These are phyloP conservation scores for Geoglossum glabrum DNA, from an alignment of 495 filamentous ascomycete genomes.

Conservation along the genomic window DNA sequence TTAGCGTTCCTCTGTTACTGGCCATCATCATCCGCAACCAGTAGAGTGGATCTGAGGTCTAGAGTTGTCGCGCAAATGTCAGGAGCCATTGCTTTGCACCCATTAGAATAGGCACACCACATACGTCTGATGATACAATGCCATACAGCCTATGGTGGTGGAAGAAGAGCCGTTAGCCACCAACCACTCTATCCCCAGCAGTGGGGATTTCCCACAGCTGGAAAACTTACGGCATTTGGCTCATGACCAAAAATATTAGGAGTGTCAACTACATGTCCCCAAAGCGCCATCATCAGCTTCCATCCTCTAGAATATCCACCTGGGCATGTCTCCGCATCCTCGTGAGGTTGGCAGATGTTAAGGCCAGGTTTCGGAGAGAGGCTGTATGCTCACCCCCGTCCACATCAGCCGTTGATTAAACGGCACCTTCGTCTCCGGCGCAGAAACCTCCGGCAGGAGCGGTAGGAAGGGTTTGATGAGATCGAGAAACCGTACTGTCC, in stretches of 20 bases:
- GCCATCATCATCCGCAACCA: conserved; percentile 99
- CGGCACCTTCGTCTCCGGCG: conserved; percentile 87
- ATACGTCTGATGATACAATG: conserved; percentile 76
- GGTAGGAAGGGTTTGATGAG: conserved; percentile 98
- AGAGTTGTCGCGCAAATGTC: background rate
- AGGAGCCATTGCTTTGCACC: background rate
- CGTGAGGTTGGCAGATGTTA: background rate
- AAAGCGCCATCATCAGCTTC: conserved; percentile 1
- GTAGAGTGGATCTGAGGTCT: conserved; percentile 86
- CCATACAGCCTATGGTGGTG: conserved; percentile 49
- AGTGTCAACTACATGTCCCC: conserved; percentile 48
- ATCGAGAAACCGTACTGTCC: conserved; percentile 92
- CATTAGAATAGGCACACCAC: background rate
- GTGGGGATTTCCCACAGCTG: conserved; percentile 13
- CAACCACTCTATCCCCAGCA: conserved; percentile 2
- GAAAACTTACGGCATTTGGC: conserved; percentile 63
- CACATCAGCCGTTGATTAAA: conserved; percentile 99
- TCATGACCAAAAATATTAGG: conserved; percentile 99
- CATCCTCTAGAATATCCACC: background rate
- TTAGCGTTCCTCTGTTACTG: conserved; percentile 94
- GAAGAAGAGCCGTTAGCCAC: conserved; percentile 4
- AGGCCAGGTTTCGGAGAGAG: conserved; percentile 1
- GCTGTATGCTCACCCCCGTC: conserved; percentile 45
- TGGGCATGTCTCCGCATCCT: background rate
- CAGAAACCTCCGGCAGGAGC: conserved; percentile 94